Evolutionary conservation across 108 stramenopile genomes (phyloP), one percentile per base, ranked within the genome.

Genomic region (Craspedostauros australis): DNA sequence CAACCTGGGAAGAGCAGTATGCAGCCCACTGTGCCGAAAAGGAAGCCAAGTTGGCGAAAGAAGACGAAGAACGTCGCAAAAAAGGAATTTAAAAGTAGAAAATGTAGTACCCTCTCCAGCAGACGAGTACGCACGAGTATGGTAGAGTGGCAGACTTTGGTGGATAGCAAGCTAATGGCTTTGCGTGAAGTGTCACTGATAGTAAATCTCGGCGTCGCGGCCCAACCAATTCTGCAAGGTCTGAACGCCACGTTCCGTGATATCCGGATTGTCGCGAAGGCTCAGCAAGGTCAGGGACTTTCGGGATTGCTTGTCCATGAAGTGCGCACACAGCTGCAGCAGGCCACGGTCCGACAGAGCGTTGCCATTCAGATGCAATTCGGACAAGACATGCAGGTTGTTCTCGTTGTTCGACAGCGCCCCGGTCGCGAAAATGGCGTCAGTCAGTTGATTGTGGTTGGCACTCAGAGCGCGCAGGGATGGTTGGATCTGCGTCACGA

Each of bases 1-100:
- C 61, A 18, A 53, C 73, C 18, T 82, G 80, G 80, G 77, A 71
- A 41, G 29, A 32, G 34, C 76, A 82, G 56, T 82, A 82, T 44
- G 66, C 71, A 39, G 71, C 61, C 15, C 70, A 78, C 47, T 73
- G 72, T 36, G 60, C 46, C 1, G 74, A 69, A 50, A 72, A 65
- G 9, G 74, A 73, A 39, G 48, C 57, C 36, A 39, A 33, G n/a
- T 29, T 45, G n/a, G 57, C 39, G 3, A 38, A 46, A 25, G 39
- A 73, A 21, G 50, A 54, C 18, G 54, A 46, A 53, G 29, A 28
- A 38, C 5, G 1, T n/a, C n/a, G n/a, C n/a, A n/a, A n/a, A n/a
- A n/a, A n/a, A n/a, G n/a, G n/a, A n/a, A n/a, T n/a, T n/a, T n/a
- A n/a, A n/a, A n/a, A n/a, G n/a, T n/a, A n/a, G n/a, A n/a, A n/a